Base-by-base conservation (phyloP, 1,139 yeast genomes). In the Zygoascus sp. region DNA sequence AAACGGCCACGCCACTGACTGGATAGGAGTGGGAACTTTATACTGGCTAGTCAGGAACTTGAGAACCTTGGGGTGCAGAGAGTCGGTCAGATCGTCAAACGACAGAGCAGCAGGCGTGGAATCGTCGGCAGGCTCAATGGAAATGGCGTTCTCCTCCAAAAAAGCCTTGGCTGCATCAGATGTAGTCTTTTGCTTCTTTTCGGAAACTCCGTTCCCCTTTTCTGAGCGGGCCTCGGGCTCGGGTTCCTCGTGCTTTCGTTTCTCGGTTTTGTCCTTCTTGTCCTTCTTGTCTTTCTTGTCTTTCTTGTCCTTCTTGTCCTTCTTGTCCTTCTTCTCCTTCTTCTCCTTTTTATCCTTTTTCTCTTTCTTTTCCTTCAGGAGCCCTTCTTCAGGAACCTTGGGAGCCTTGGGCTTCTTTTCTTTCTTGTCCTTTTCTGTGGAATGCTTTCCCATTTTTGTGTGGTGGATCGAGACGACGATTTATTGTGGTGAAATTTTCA, bases 1-100 rank as follows among this genome's bases (percentile, higher is more conserved):
- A 62, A 80, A 89, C 54, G 99, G 99, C 98, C 98, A 92, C 10
- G 97, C 79, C 28, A 82, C 90, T n/a, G 96, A 79, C 71, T 92
- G 99, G 59, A 92, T 92, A 28, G 98, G 97, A 3, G 97, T 90
- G 48, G 98, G 99, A 58, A 79, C 81, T 25, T 88, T 83, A 70
- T 87, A 92, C 59, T 82, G 79, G 58, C 80, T 79, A 13, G 32
- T 47, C 11, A 51, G 45, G 8, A 51, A 42, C 35, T 79, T 66
- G 43, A 90, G 73, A 43, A 77, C 79, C 10, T 72, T 61, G 52
- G 75, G 75, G 51, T 90, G 77, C 48, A 75, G 70, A 1, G 77
- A 55, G 52, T 80, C 76, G 3, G 66, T 54, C 27, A 92, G 73
- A 45, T 83, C 80, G 40, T 75, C 73, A 58, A 92, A 90, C 2